phyloP scores from a whole-genome alignment of 805 yeast species.

The Tetrapisispora nanseiensis region DNA sequence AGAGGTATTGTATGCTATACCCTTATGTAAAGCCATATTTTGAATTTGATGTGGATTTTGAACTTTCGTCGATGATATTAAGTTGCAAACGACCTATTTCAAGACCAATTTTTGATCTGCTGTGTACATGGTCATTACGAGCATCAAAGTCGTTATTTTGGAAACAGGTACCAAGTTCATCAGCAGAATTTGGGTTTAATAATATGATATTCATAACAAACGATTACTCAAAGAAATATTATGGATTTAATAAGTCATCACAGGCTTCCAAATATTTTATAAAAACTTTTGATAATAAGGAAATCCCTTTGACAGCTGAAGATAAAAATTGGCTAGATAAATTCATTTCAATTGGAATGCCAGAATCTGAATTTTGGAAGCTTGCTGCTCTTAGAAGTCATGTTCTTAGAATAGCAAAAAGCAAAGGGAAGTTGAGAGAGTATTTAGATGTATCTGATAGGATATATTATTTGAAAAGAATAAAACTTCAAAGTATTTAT shows the following conservation, averaged over 20 bases:
- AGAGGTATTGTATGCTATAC: constrained; percentile 69
- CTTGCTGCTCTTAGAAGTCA: constrained; percentile 61
- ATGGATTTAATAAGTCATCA: constrained; percentile 17
- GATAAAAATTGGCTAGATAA: constrained; percentile 69
- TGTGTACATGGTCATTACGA: constrained; percentile 62
- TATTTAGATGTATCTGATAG: neutral
- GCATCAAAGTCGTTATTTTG: constrained; percentile 69
- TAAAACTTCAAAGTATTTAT: constrained; percentile 23
- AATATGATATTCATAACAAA: constrained; percentile 19
- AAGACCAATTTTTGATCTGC: constrained; percentile 51
- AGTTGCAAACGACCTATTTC: constrained; percentile 61
- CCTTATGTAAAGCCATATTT: constrained; percentile 73
- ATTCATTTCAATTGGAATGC: constrained; percentile 62
- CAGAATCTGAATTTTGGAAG: constrained; percentile 74
- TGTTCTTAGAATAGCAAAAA: constrained; percentile 46
- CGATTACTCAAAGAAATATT: constrained; percentile 20
- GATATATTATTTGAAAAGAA: neutral
- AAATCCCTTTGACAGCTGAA: constrained; percentile 48
- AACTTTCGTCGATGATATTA: constrained; percentile 56
- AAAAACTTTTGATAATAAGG: constrained; percentile 33
- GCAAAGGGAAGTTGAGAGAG: neutral
- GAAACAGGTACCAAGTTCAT: constrained; percentile 40
- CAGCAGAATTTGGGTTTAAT: constrained; percentile 38
- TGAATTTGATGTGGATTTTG: constrained; percentile 64
- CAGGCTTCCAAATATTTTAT: constrained; percentile 12